Evolutionary conservation across 1,284 basidiomycete species (phyloP).

Genomic region (Austroboletus novae-zelandiae): DNA sequence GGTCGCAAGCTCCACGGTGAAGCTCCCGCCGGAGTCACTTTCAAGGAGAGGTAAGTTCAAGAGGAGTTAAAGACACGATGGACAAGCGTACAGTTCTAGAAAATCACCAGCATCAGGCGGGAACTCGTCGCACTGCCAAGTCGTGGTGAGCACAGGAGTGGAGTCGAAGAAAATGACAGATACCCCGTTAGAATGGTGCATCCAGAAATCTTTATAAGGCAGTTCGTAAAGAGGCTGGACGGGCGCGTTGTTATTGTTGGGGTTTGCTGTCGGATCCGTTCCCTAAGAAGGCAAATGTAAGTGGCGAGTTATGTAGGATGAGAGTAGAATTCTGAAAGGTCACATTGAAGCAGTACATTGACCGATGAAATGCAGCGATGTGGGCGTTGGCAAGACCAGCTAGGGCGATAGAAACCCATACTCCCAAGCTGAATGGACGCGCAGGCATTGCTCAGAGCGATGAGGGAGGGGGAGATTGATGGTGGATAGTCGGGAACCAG

Average conservation of each 20-base stretch:
- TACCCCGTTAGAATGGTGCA: constrained; percentile 4
- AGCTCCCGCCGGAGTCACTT: background rate
- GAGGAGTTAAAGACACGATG: background rate
- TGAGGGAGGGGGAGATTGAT: background rate
- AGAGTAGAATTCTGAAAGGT: background rate
- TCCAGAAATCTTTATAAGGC: constrained; percentile 2
- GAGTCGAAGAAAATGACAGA: background rate
- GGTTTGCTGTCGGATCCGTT: background rate
- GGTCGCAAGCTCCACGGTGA: constrained; percentile 2
- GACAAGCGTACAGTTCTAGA: constrained; percentile 10
- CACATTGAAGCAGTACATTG: constrained; percentile 14
- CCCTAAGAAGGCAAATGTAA: constrained; percentile 12
- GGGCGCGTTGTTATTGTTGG: background rate
- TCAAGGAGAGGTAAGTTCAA: background rate
- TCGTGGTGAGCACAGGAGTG: constrained; percentile 1
- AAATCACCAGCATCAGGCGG: constrained; percentile 3
- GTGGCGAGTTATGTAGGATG: background rate
- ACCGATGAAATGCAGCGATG: accelerated
- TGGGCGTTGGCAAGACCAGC: constrained; percentile 14
- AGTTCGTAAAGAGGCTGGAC: background rate
- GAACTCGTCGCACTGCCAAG: background rate
- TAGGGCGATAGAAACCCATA: constrained; percentile 12
- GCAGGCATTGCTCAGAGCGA: constrained; percentile 2
- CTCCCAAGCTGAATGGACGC: background rate
- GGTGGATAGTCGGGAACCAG: constrained; percentile 6